A percentile compares a stretch with the other conserved stretches of the same genome.
Conservation (phyloP, 2,329 filamentous ascomycete species). For the Cordyceps fumosorosea region DNA sequence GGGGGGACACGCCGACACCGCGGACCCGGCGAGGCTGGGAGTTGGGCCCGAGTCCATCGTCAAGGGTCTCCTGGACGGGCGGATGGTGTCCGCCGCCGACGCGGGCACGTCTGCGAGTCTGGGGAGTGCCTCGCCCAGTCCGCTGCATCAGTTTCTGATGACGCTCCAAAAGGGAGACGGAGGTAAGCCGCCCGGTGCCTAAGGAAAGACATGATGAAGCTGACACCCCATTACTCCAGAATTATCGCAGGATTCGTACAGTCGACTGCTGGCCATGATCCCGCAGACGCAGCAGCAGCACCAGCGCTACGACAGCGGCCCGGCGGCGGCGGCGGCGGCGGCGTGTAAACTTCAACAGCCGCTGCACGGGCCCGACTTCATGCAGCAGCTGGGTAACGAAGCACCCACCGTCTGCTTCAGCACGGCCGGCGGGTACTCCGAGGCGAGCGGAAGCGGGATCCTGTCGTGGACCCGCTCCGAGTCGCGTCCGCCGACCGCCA, state of each 20-base stretch:
- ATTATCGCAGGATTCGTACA: conserved; percentile 1
- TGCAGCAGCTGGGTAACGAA: not conserved
- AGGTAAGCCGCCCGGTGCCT: not conserved
- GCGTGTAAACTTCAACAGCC: not conserved
- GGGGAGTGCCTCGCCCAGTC: not conserved
- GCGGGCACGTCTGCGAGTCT: not conserved
- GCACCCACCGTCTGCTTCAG: not conserved
- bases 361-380: not conserved
- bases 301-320: not conserved
- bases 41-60: not conserved
- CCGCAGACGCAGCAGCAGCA: not conserved
- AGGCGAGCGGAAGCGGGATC: not conserved
- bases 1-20: not conserved
- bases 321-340: too few species aligned
- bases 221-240: not conserved
- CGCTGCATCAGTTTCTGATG: not conserved
- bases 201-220: too few species aligned
- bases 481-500: not conserved
- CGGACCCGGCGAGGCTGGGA: not conserved
- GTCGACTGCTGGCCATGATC: not conserved
- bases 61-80: not conserved
- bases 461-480: conserved; percentile 4
- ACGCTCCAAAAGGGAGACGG: not conserved
- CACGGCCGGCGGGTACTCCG: not conserved
- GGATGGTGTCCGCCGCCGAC: not conserved